These are phyloP conservation scores for cucumber (Cucumis sativus) DNA, from an alignment of 306 rosid species.

Conservation along the genomic window DNA sequence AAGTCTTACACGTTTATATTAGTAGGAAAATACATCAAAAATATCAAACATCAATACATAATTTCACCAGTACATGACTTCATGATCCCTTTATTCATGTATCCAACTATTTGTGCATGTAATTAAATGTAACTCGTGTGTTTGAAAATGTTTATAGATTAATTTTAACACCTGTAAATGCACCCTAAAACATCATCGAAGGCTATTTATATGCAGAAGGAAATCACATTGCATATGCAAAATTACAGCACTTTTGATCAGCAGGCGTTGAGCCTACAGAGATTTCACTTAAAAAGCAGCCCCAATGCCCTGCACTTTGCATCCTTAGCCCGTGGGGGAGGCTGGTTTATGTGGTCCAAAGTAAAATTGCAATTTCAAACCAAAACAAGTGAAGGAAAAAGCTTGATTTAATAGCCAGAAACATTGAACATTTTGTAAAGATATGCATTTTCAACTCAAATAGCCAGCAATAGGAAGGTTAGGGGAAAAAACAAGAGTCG, in stretches of 20 bases:
- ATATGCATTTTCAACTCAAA: background rate
- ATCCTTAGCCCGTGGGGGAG: background rate
- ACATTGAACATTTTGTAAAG: background rate
- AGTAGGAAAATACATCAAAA: no score
- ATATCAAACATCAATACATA: no score
- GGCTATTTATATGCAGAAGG: background rate
- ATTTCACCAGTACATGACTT: no score
- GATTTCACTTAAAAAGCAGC: background rate
- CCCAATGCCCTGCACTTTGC: background rate
- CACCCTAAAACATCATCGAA: background rate
- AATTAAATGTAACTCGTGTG: no score
- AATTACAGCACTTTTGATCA: background rate
- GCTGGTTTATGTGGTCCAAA: background rate
- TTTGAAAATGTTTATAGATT: no score
- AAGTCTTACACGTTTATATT: no score
- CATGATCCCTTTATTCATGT: no score
- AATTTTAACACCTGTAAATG: conserved; percentile 25
- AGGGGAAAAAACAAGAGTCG: background rate
- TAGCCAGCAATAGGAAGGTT: background rate
- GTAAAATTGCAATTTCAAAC: background rate
- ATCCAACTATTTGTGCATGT: no score
- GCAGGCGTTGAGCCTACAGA: background rate
- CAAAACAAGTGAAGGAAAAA: background rate
- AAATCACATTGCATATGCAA: background rate
- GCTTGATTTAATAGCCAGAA: background rate